Percentiles rank a stretch among this genome's conserved stretches.
Conservation (phyloP, 495 filamentous ascomycete species). For the Xylaria grammica region DNA sequence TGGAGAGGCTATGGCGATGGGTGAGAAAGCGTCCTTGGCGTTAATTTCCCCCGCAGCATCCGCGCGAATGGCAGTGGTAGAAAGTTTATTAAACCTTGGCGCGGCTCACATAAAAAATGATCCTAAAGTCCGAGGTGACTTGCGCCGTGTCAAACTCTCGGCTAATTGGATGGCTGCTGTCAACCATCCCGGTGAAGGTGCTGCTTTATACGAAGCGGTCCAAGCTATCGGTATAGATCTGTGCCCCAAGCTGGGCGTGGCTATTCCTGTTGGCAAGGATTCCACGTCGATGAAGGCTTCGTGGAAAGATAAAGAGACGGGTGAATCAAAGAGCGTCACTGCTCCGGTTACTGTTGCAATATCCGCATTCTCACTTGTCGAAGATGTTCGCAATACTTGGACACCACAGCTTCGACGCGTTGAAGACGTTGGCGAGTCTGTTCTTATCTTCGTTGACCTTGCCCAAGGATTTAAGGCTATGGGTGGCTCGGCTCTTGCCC, state of each 20-base stretch:
- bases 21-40: conserved; percentile 89
- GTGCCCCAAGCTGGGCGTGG: conserved; percentile 75
- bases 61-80: conserved; percentile 93
- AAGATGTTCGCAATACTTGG: conserved; percentile 84
- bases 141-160: conserved; percentile 81
- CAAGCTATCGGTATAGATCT: conserved; percentile 91
- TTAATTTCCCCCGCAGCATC: conserved; percentile 93
- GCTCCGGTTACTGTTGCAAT: conserved; percentile 90
- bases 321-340: conserved; percentile 79
- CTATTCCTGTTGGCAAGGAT: conserved; percentile 96
- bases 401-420: conserved; percentile 82
- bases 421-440: conserved; percentile 88
- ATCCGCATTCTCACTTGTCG: conserved; percentile 85
- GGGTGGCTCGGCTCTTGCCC: conserved; percentile 91
- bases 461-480: conserved; percentile 76
- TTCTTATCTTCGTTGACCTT: conserved; percentile 91
- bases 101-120: conserved; percentile 74
- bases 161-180: conserved; percentile 99
- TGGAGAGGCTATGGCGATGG: conserved; percentile 97
- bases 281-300: conserved; percentile 99
- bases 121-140: conserved; percentile 52
- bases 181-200: conserved; percentile 91
- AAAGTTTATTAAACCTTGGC: conserved; percentile 89
- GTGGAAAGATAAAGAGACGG: conserved; percentile 78
- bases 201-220: conserved; percentile 92